Conservation (phyloP, 768 basidiomycete species). For the Sarcodon sp. region DNA sequence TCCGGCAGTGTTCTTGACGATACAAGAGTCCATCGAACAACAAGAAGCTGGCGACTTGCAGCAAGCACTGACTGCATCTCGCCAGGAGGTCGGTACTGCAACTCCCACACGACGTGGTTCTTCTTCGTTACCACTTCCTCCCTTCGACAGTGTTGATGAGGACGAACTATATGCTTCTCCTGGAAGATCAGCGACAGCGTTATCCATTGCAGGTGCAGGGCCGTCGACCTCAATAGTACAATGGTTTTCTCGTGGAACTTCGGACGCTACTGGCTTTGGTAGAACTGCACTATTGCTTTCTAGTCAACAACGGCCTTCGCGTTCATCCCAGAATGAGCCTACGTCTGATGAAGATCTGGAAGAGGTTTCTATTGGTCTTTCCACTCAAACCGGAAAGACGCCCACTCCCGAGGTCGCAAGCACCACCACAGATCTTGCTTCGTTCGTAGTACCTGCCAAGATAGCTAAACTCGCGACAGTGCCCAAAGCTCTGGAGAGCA, state of each 20-base stretch:
- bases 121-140: constrained; percentile 1
- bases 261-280: constrained; percentile 11
- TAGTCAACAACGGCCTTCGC: not conserved
- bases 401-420: not conserved
- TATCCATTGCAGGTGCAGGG: constrained; percentile 53
- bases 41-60: not conserved
- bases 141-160: constrained; percentile 15
- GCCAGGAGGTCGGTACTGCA: not conserved
- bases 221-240: too few relatives aligned
- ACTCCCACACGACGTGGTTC: constrained; percentile 2
- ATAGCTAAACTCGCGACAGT: not conserved
- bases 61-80: too few relatives aligned
- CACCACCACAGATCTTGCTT: too few relatives aligned
- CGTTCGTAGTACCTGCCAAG: not conserved
- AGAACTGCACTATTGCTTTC: constrained; percentile 4
- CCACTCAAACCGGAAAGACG: not conserved
- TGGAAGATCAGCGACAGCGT: constrained; percentile 48
- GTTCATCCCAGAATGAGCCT: too few relatives aligned
- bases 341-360: constrained; percentile 22
- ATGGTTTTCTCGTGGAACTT: constrained; percentile 17
- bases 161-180: constrained; percentile 40
- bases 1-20: constrained; percentile 40
- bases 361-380: constrained; percentile 11
- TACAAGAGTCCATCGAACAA: constrained; percentile 46
- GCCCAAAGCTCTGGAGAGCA: not conserved